Base-by-base conservation (phyloP, 2,329 filamentous ascomycete species). In the Tolypocladium inflatum region DNA sequence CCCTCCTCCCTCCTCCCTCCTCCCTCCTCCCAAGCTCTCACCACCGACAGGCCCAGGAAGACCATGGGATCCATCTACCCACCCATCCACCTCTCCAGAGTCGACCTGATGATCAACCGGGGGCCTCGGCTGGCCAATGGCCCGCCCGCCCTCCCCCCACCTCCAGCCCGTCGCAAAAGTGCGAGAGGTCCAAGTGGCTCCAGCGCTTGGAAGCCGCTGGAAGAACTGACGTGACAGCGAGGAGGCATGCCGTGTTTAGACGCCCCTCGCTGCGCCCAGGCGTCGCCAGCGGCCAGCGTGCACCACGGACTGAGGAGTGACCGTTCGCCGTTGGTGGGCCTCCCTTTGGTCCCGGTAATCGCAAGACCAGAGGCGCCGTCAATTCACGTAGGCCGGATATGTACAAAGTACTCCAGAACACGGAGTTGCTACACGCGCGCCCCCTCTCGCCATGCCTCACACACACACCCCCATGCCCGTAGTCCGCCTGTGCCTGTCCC, bases 291-390 rank as follows among this genome's bases (percentile, higher is more conserved):
- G 10, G 43, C 19, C 30, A 6, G 42, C n/a, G 23, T 17, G 33
- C 26, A 23, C 41, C 11, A 26, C 30, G 48, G 30, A 19, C 30
- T 51, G 48, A 51, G 3, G 8, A 33, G 45, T 6, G 26, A n/a
- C 26, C 45, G 30, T 13, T 21, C 26, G 48, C 30, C 48, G 30
- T 37, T 52, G 48, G 48, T 21, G 30, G 30, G 30, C 21, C 45
- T 56, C 56, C 59, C 56, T 60, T 58, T 51, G 56, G 39, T 63
- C 63, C 65, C 63, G 67, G 63, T 69, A 70, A 68, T 71, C 67
- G 68, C 69, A 71, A 65, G 64, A 60, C 35, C 54, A 55, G 62
- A 60, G 61, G 58, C 62, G 63, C 65, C 64, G 64, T 66, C 64
- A 60, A 67, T 68, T 68, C 63, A 66, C 60, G 41, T 65, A 65